phyloP scores from a whole-genome alignment of 371 early-diverging fungal genomes.

The Rhizopus arrhizus region DNA sequence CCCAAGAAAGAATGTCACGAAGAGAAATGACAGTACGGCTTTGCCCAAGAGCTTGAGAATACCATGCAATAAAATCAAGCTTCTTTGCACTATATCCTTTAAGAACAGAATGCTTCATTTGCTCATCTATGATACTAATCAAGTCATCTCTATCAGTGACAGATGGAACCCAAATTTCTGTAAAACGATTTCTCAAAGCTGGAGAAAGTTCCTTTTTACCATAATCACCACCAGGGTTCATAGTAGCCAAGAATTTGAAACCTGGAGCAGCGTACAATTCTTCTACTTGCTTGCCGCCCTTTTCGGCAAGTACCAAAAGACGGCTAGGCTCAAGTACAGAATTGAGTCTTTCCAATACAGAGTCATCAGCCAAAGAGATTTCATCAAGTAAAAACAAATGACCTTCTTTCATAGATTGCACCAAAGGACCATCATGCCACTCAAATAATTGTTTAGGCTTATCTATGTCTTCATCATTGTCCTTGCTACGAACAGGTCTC shows the following conservation, averaged over 20 bases:
- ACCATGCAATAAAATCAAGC: conserved; percentile 64
- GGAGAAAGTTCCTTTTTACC: conserved; percentile 99
- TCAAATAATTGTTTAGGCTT: conserved; percentile 73
- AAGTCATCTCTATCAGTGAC: conserved; percentile 83
- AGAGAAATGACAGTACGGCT: conserved; percentile 68
- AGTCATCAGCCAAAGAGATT: conserved; percentile 99
- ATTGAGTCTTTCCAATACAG: conserved; percentile 99
- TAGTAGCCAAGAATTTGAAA: conserved; percentile 98
- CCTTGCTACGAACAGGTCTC: conserved; percentile 85
- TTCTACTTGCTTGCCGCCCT: conserved; percentile 74
- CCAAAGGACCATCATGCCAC: conserved; percentile 96
- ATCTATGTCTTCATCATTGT: conserved; percentile 30
- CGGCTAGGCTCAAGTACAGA: conserved; percentile 95
- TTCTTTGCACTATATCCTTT: conserved; percentile 43
- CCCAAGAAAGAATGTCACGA: conserved; percentile 95
- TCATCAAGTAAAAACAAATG: conserved; percentile 97
- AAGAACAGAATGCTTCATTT: conserved; percentile 56
- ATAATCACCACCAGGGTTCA: conserved; percentile 99
- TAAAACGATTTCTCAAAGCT: conserved; percentile 98
- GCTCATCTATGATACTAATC: conserved; percentile 71
- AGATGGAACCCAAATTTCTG: conserved; percentile 97
- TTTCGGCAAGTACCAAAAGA: conserved; percentile 93
- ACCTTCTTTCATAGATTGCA: conserved; percentile 94
- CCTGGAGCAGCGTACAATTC: conserved; percentile 70
- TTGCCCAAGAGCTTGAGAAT: conserved; percentile 50